Base-by-base conservation (phyloP, 1,139 yeast genomes). In the Pichia kudriavzevii region DNA sequence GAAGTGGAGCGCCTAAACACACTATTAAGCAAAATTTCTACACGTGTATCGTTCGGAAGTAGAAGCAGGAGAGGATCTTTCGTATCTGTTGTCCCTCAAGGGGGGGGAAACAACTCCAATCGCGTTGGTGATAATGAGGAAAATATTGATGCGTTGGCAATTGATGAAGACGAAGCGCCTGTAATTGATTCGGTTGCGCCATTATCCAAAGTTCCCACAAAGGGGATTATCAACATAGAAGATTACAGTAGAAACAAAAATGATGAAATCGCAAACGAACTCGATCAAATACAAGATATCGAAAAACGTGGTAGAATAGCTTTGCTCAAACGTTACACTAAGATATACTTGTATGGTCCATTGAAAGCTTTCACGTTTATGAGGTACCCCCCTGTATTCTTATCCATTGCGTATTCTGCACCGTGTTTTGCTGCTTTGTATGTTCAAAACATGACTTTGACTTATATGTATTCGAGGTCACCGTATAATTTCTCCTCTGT, bases 401-500 rank as follows among this genome's bases (percentile, higher is more conserved):
- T 82, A 29, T 75, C 85, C 7, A 69, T 82, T 31, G 49, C 65
- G 1, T 82, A 74, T 53, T 75, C 88, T 1, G 74, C 82, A 1
- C 67, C 78, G 14, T 71, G 82, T 35, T 83, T 83, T 58, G 78
- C 78, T 7, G 70, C 72, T 16, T 61, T 82, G 18, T 84, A 82
- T 55, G 75, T 80, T 45, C 72, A 83, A 53, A 85, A 84, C 60
- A 67, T 84, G 70, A 69, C 93, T 8, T 64, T 85, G 28, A 71
- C 88, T 30, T 69, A 72, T 49, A 67, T 67, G 40, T 85, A 77
- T 55, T 61, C 82, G 0, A 53, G 68, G 18, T 55, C 61, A 0
- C 95, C 95, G 3, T 85, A 85, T 58, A 69, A 75, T 46, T 84
- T 80, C 63, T 61, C 65, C 26, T 58, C 81, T 1, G 59, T 83